Evolutionary conservation across 345 rosid species (phyloP).

Genomic region (Stellera chamaejasme): DNA sequence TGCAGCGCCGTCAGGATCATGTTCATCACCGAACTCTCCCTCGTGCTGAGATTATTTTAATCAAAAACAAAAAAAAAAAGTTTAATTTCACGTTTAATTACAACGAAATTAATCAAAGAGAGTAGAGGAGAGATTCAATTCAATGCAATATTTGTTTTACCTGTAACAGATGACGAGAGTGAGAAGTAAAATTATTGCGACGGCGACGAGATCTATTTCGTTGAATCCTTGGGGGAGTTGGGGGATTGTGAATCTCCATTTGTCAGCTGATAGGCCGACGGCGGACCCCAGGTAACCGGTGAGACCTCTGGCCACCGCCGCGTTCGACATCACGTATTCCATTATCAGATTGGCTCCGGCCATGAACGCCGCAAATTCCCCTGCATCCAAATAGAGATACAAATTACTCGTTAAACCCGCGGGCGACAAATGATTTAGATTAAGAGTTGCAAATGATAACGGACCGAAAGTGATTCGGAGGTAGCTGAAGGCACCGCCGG

Average conservation of each 20-base stretch:
- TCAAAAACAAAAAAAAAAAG: not conserved
- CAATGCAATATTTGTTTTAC: slow-evolving; percentile 7
- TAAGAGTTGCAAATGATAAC: not conserved
- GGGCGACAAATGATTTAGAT: not conserved
- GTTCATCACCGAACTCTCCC: slow-evolving; percentile 78
- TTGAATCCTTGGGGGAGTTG: slow-evolving; percentile 67
- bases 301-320: slow-evolving; percentile 80
- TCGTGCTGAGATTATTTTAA: slow-evolving; percentile 28
- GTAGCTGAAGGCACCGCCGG: slow-evolving; percentile 96
- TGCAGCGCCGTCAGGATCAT: slow-evolving; percentile 69
- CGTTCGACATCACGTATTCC: slow-evolving; percentile 94
- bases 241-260: slow-evolving; percentile 50
- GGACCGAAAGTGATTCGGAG: slow-evolving; percentile 81
- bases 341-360: slow-evolving; percentile 82
- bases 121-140: not conserved
- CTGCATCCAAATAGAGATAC: slow-evolving; percentile 16
- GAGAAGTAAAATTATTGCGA: slow-evolving; percentile 38
- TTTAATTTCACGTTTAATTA: not conserved
- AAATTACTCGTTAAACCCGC: not conserved
- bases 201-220: slow-evolving; percentile 65
- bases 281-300: slow-evolving; percentile 66
- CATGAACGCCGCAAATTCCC: slow-evolving; percentile 80
- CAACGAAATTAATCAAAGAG: not conserved
- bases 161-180: slow-evolving; percentile 71
- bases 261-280: slow-evolving; percentile 57